These are phyloP conservation scores for Arxiozyma slooffiae DNA, from an alignment of 1,139 yeast species.

Conservation along the genomic window DNA sequence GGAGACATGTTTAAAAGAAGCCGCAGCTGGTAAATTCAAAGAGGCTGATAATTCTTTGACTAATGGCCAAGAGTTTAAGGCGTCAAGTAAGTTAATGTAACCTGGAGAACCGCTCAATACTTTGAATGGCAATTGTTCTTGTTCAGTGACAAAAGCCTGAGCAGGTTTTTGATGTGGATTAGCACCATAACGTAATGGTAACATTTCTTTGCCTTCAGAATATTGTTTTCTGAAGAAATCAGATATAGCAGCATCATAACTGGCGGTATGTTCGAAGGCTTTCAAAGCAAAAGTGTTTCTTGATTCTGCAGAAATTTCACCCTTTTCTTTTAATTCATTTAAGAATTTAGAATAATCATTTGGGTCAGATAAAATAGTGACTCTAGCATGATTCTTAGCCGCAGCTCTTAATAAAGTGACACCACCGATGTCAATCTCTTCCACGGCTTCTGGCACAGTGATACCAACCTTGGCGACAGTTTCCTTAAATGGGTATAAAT, in stretches of 20 bases:
- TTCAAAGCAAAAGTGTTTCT: constrained; percentile 82
- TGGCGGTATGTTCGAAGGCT: constrained; percentile 98
- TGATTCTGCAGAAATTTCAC: constrained; percentile 51
- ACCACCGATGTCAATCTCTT: constrained; percentile 97
- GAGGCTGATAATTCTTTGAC: constrained; percentile 94
- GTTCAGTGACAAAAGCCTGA: constrained; percentile 76
- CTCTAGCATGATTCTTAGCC: constrained; percentile 95
- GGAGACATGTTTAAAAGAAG: constrained; percentile 95
- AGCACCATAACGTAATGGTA: constrained; percentile 95
- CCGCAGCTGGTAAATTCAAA: constrained; percentile 94
- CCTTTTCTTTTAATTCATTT: constrained; percentile 54
- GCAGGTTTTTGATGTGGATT: constrained; percentile 99
- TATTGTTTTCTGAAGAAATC: constrained; percentile 97
- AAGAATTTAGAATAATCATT: constrained; percentile 79
- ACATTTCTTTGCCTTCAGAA: constrained; percentile 77
- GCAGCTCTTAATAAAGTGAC: constrained; percentile 96
- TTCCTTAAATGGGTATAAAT: constrained; percentile 95
- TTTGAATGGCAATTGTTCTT: constrained; percentile 84
- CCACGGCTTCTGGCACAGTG: constrained; percentile 94
- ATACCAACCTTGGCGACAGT: constrained; percentile 92
- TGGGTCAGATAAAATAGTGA: constrained; percentile 90
- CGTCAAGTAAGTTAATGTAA: constrained; percentile 90
- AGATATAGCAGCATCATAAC: constrained; percentile 88
- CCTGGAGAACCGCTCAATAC: constrained; percentile 95
- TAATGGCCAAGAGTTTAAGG: constrained; percentile 95